Conservation (phyloP, 2,329 filamentous ascomycete species). For the Botrytis porri region DNA sequence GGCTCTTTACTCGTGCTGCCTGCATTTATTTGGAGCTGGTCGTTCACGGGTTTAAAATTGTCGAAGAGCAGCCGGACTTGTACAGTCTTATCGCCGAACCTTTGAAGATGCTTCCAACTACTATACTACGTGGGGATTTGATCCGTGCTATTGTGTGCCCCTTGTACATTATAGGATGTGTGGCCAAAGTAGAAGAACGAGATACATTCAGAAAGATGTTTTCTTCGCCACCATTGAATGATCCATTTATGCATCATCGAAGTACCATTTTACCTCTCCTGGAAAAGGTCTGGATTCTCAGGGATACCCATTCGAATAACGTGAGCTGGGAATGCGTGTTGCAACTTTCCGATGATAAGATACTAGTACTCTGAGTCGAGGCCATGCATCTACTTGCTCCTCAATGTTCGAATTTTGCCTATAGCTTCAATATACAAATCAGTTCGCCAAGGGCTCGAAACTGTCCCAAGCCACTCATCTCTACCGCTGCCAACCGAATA, state of each 20-base stretch:
- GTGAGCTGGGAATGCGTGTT: slow-evolving; percentile 14
- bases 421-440: neutral
- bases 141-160: slow-evolving; percentile 30
- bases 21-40: slow-evolving; percentile 34
- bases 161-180: slow-evolving; percentile 32
- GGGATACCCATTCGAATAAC: slow-evolving; percentile 17
- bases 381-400: neutral
- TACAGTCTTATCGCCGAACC: slow-evolving; percentile 24
- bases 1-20: slow-evolving; percentile 30
- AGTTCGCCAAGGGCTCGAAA: neutral
- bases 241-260: slow-evolving; percentile 33
- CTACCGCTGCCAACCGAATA: neutral
- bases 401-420: neutral
- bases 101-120: slow-evolving; percentile 29
- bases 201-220: slow-evolving; percentile 31
- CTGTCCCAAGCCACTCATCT: neutral
- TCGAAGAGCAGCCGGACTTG: slow-evolving; percentile 20
- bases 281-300: slow-evolving; percentile 31
- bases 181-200: slow-evolving; percentile 29
- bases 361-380: slow-evolving; percentile 4
- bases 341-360: slow-evolving; percentile 3
- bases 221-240: slow-evolving; percentile 29
- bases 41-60: slow-evolving; percentile 26
- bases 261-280: slow-evolving; percentile 31
- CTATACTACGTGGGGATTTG: slow-evolving; percentile 21